Base-by-base conservation (phyloP, 2,329 filamentous ascomycete species). In the Fusarium tjaetaba region DNA sequence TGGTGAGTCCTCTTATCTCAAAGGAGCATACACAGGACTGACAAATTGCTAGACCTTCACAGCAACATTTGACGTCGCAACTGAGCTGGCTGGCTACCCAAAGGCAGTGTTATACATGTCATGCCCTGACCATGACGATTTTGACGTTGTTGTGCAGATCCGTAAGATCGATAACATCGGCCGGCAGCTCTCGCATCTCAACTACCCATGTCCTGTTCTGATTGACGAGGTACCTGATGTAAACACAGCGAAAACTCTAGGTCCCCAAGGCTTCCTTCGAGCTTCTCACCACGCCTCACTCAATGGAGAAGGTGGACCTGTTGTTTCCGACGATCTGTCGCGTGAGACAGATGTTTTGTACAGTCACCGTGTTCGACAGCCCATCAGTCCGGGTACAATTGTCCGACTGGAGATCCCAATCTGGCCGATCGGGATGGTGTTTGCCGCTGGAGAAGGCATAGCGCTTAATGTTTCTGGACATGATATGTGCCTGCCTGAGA, bases 111-210 rank as follows among this genome's bases (percentile, higher is more conserved):
- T 72, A 11, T 48, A 52, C 18, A 68, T 72, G 60, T 68, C 68
- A 7, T 72, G 70, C 8, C 52, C 51, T 4, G 79, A 83, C 13
- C 72, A 80, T 51, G 79, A 87, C 45, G 86, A 87, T 59, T 80
- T 87, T 65, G 83, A 81, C 34, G 79, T 86, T 3, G 86, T 81
- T 59, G 79, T 87, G 11, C 58, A 68, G 6, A 49, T 78, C 7
- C 65, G 72, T 28, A 77, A 78, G 20, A 59, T 32, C 1, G 24
- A 49, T 22, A 11, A 9, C 5, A 18, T 28, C 7, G 56, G 56
- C 9, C 24, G 24, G 0, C 39, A 48, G 11, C 42, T 58, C 20
- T 34, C 22, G 3, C 56, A 58, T n/a, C 41, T 49, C 30, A 49
- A 58, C 30, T 58, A 49, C 8, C 32, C 56, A 9, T 58, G 56